A percentile compares a stretch with the other conserved stretches of the same genome.
Conservation (phyloP, 768 basidiomycete genomes). For the Paxillus rubicundulus region DNA sequence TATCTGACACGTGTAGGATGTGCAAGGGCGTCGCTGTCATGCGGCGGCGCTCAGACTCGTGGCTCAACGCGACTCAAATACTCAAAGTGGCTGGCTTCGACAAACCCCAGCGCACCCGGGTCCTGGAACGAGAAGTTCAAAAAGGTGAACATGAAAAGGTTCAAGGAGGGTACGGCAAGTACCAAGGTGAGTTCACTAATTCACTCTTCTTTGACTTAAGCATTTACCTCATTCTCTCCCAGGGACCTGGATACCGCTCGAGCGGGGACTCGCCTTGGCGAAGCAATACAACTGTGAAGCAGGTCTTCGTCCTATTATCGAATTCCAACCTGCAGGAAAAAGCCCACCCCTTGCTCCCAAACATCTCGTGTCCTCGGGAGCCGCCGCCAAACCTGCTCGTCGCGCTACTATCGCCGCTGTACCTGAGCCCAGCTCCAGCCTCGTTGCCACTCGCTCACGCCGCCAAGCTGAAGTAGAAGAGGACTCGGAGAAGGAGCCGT, state of each 20-base stretch:
- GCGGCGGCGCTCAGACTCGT: slow-evolving; percentile 93
- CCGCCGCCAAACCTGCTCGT: slow-evolving; percentile 37
- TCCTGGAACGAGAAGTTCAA: slow-evolving; percentile 96
- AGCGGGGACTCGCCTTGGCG: slow-evolving; percentile 80
- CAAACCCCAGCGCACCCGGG: slow-evolving; percentile 96
- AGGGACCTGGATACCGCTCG: slow-evolving; percentile 99
- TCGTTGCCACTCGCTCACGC: slow-evolving; percentile 56
- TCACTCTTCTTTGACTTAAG: slow-evolving; percentile 1
- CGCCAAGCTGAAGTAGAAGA: slow-evolving; percentile 50
- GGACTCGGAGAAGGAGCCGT: slow-evolving; percentile 59
- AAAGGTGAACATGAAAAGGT: slow-evolving; percentile 99
- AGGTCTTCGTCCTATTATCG: slow-evolving; percentile 87
- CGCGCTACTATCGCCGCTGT: slow-evolving; percentile 15
- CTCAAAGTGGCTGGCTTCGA: slow-evolving; percentile 99
- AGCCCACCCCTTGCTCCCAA: slow-evolving; percentile 96
- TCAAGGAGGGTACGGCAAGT: slow-evolving; percentile 99
- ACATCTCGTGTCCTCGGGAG: slow-evolving; percentile 74
- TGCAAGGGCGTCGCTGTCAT: slow-evolving; percentile 96
- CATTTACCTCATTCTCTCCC: slow-evolving; percentile 2
- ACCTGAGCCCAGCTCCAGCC: slow-evolving; percentile 15
- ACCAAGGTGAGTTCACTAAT: slow-evolving; percentile 73
- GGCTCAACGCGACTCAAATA: slow-evolving; percentile 99
- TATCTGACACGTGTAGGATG: slow-evolving; percentile 65
- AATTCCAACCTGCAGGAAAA: slow-evolving; percentile 85
- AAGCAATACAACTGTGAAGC: slow-evolving; percentile 92